A percentile compares a stretch with the other conserved stretches of the same genome.
phyloP scores from a whole-genome alignment of 148 eudicot genomes.

The Rhododendron ferrugineum region DNA sequence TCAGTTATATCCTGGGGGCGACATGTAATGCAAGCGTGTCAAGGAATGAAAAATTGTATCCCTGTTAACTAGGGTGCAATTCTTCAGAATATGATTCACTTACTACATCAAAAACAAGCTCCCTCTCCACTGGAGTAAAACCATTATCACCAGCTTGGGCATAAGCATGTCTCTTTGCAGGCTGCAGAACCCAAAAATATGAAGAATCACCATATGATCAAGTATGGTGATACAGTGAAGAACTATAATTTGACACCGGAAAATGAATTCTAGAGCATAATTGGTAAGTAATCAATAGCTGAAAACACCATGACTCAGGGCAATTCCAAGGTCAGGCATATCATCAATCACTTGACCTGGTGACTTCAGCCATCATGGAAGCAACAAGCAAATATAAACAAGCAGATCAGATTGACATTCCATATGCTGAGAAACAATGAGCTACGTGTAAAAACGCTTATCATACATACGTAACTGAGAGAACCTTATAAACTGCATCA shows the following conservation, averaged over 20 bases:
- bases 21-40: constrained; percentile 11
- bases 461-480: neutral
- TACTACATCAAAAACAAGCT: constrained; percentile 93
- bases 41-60: neutral
- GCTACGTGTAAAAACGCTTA: neutral
- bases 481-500: neutral
- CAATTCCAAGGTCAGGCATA: neutral
- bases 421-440: neutral
- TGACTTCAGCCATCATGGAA: neutral
- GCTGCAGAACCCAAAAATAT: constrained; percentile 43
- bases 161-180: constrained; percentile 84
- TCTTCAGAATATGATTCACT: constrained; percentile 21
- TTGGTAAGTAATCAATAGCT: neutral
- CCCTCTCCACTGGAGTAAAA: constrained; percentile 87
- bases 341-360: neutral
- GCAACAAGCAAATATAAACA: neutral
- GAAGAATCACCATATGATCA: neutral
- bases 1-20: constrained; percentile 82
- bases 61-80: neutral
- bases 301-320: constrained; percentile 1
- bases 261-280: neutral
- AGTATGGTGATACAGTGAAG: neutral
- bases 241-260: neutral
- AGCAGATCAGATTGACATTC: neutral
- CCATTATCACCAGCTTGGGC: constrained; percentile 67